Evolutionary conservation across 2,329 filamentous ascomycete species (phyloP).

Genomic region (Lachnellula subtilissima): DNA sequence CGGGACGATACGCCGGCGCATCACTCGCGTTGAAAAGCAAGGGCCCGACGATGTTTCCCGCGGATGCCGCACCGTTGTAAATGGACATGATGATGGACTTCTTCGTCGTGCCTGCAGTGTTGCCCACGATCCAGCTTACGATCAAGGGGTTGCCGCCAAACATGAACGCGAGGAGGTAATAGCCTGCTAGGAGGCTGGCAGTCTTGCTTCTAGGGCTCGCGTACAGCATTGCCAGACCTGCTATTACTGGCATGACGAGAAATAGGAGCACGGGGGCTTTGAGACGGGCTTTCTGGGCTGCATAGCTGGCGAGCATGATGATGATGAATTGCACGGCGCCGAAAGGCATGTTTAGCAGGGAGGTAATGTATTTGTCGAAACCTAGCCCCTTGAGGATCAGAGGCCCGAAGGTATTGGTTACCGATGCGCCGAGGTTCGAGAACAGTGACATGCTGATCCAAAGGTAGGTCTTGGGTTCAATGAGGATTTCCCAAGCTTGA

Average conservation of each 20-base stretch:
- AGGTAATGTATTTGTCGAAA: conserved; percentile 52
- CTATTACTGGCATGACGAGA: conserved; percentile 56
- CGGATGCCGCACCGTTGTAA: conserved; percentile 57
- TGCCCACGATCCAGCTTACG: conserved; percentile 64
- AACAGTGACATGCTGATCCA: conserved; percentile 57
- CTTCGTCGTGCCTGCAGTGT: conserved; percentile 64
- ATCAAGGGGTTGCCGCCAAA: conserved; percentile 63
- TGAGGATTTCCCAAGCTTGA: conserved; percentile 52
- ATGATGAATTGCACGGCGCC: conserved; percentile 56
- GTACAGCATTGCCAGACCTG: conserved; percentile 53
- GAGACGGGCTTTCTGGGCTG: conserved; percentile 50
- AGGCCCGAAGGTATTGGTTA: conserved; percentile 61
- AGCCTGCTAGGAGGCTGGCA: conserved; percentile 50
- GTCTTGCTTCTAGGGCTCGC: conserved; percentile 40
- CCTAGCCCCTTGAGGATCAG: conserved; percentile 58
- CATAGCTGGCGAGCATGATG: conserved; percentile 54
- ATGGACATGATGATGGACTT: conserved; percentile 60
- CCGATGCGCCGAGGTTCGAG: conserved; percentile 59
- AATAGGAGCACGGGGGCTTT: conserved; percentile 52
- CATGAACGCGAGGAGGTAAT: conserved; percentile 62
- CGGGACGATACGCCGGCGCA: conserved; percentile 53
- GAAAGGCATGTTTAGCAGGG: conserved; percentile 63
- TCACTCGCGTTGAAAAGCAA: conserved; percentile 55
- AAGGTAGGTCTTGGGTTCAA: conserved; percentile 51
- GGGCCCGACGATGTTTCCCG: conserved; percentile 64